Evolutionary conservation across 331 rosid genomes (phyloP), one percentile per base, ranked within the genome.

Genomic region (Erythrophleum ivorense): DNA sequence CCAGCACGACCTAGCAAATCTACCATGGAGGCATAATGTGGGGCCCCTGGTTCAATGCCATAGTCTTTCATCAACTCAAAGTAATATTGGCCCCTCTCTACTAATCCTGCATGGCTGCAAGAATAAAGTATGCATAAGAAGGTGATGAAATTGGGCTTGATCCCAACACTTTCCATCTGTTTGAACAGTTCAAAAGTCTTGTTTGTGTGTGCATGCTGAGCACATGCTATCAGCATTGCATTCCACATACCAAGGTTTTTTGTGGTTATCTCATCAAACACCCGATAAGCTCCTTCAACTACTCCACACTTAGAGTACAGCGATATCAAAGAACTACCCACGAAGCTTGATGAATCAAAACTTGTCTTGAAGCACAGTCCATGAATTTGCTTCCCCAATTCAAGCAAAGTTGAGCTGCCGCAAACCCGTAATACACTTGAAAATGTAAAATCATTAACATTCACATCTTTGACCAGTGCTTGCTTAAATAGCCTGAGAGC

Each of bases 171-270:
- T 76, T 58, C 84, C 91, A 93, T 87, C 66, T 86, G 79, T 48
- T 85, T 85, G 72, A 95, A 92, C 62, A 91, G 73, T 59, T 86
- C 88, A 76, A 93, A 90, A 5, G 94, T 83, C 58, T 66, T 91
- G 6, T 76, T 70, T 1, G 91, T 88, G 55, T 91, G 97, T 0
- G 92, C 87, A 29, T 95, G 99, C 83, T 95, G 99, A 70, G 98
- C 97, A 67, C 91, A 91, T 0, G 89, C 96, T 49, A 93, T 88
- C 49, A 92, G 50, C 97, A 95, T 92, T 1, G 98, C 95, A 84
- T 95, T 95, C 98, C 99, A 95, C 89, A 91, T 77, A 6, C 99
- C 98, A 80, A 95, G 97, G 86, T 92, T 93, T 85, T 85, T 91
- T 1, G 33, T 54, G 3, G 77, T 64, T 58, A 90, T 54, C 87